Base-by-base conservation (phyloP, 441 rosid genomes). In the Adansonia rubrostipa region DNA sequence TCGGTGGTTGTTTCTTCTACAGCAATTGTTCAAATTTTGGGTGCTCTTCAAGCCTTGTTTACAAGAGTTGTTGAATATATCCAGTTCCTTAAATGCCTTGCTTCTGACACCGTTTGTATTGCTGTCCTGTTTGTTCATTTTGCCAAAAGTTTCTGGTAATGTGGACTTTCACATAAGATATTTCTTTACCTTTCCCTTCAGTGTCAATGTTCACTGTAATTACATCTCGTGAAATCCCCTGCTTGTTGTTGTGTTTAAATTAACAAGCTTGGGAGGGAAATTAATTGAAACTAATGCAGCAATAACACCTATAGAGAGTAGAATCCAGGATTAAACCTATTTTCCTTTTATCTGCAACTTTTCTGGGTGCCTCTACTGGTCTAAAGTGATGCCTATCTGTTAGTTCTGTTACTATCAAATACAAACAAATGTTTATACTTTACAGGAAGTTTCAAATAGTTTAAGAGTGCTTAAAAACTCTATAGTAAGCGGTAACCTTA, bases 61-160 rank as follows among this genome's bases (percentile, higher is more conserved):
- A 54, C 9, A 54, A 54, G 60, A 54, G 2, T 54, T 54, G 19
- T 5, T 20, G 17, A 54, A n/a, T 20, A n/a, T n/a, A 5, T 54
- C 22, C 17, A 54, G 60, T 54, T n/a, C 9, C 60, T 54, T n/a
- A 19, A 54, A 54, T 9, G 9, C 7, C 60, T 54, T 54, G 60
- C 20, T 54, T 54, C 36, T 3, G 36, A 33, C 36, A 33, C 36
- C 36, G 36, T n/a, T 54, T 54, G 9, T 6, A n/a, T 9, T n/a
- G 20, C 60, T 2, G 22, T n/a, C 60, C 36, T 33, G 36, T 33
- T 33, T 53, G 17, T 15, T 15, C 22, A n/a, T 5, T 54, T n/a
- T n/a, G 60, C 22, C 60, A 54, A 54, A n/a, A 33, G 60, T 54
- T 54, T n/a, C 60, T n/a, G 60, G 60, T 54, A 54, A 54, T 9